These are phyloP conservation scores for Coniochaeta sp. DNA, from an alignment of 2,329 filamentous ascomycete species.

Conservation along the genomic window DNA sequence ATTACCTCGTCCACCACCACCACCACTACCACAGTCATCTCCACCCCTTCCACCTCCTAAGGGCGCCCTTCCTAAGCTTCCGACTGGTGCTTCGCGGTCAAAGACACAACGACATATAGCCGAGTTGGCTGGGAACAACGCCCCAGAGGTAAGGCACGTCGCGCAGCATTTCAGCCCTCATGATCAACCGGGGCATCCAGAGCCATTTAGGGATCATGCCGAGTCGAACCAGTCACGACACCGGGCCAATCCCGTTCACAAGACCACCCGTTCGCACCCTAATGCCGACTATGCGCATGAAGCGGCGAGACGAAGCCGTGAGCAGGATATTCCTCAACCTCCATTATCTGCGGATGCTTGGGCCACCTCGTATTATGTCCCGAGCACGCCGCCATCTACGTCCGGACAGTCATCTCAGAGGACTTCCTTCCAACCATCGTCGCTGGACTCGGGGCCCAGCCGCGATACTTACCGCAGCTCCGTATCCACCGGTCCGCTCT, in stretches of 20 bases:
- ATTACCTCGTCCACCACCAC: background rate
- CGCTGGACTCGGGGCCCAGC: background rate
- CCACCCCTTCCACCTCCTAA: background rate
- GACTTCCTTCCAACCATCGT: slow-evolving; percentile 3
- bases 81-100: background rate
- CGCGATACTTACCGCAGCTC: slow-evolving; percentile 1
- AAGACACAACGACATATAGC: background rate
- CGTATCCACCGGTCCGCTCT: background rate
- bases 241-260: background rate
- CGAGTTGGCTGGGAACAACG: background rate
- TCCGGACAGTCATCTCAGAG: background rate
- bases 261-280: background rate
- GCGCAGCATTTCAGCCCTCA: background rate
- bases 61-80: background rate
- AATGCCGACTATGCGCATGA: background rate
- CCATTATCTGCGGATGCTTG: background rate
- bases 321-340: background rate
- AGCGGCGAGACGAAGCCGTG: background rate
- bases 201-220: background rate
- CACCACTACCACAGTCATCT: background rate
- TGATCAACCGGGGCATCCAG: background rate
- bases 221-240: background rate
- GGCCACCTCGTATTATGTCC: background rate
- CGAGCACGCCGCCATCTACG: background rate
- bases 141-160: background rate